Evolutionary conservation across 805 yeast species (phyloP).

Genomic region (Lachancea mirantina): DNA sequence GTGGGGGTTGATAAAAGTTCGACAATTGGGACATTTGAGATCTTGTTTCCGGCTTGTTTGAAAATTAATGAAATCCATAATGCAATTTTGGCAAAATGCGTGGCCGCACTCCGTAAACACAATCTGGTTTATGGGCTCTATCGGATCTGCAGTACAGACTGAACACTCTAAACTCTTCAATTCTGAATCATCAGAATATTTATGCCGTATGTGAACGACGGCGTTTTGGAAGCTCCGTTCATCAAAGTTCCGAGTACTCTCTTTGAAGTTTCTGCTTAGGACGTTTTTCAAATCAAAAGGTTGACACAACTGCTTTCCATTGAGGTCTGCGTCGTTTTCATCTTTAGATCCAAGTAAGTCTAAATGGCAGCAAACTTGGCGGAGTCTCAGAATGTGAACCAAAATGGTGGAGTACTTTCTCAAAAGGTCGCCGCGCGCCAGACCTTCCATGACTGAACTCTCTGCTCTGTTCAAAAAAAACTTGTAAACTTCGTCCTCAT

Average conservation of each 20-base stretch:
- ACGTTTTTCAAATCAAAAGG: no score
- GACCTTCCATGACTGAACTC: constrained; percentile 49
- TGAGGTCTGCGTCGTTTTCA: constrained; percentile 45
- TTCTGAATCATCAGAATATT: constrained; percentile 28
- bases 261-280: constrained; percentile 3
- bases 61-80: constrained; percentile 66
- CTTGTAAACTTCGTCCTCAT: constrained; percentile 59
- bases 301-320: constrained; percentile 4
- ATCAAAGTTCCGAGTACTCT: background rate
- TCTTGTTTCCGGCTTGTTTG: constrained; percentile 42
- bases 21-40: constrained; percentile 71
- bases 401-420: constrained; percentile 71
- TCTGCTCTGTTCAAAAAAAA: constrained; percentile 65
- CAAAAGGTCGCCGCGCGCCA: constrained; percentile 59
- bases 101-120: constrained; percentile 77
- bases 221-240: no score
- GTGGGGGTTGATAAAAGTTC: constrained; percentile 46
- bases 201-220: constrained; percentile 11
- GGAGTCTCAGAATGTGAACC: constrained; percentile 71
- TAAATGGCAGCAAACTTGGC: constrained; percentile 87
- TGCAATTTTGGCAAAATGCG: constrained; percentile 64
- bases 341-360: constrained; percentile 47
- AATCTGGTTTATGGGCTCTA: constrained; percentile 42
- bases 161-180: constrained; percentile 61
- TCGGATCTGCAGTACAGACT: constrained; percentile 69